Conservation (phyloP, 495 filamentous ascomycete species). For the Penicilliopsis zonata region DNA sequence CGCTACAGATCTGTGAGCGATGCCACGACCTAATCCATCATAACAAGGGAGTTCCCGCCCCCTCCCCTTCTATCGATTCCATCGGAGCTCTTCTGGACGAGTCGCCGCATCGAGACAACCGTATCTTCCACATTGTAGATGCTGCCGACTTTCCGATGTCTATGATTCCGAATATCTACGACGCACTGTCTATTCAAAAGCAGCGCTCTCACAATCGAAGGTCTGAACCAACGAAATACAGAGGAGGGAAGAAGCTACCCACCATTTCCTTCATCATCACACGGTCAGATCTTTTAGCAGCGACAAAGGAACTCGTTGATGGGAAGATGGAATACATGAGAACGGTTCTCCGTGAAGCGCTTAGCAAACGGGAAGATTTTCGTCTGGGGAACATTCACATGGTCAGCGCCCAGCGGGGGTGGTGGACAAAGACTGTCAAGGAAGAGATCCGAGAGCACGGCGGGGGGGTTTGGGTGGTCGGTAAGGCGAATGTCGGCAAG, state of each 20-base stretch:
- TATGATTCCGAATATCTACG: constrained; percentile 53
- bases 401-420: constrained; percentile 69
- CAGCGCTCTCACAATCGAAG: constrained; percentile 69
- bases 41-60: constrained; percentile 50
- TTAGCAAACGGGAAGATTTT: constrained; percentile 49
- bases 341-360: constrained; percentile 56
- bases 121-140: constrained; percentile 95
- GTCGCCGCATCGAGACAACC: constrained; percentile 77
- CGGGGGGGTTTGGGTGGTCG: constrained; percentile 92
- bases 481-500: constrained; percentile 96
- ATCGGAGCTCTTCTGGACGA: constrained; percentile 73
- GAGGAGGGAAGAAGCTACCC: constrained; percentile 45
- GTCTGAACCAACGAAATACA: constrained; percentile 48
- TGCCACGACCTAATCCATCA: constrained; percentile 77
- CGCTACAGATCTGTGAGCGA: constrained; percentile 58
- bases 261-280: constrained; percentile 80
- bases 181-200: constrained; percentile 45
- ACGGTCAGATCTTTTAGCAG: constrained; percentile 72
- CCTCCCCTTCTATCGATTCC: constrained; percentile 65
- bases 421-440: constrained; percentile 83
- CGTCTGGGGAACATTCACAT: constrained; percentile 74
- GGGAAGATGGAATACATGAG: constrained; percentile 70
- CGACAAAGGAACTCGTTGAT: constrained; percentile 69
- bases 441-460: constrained; percentile 69
- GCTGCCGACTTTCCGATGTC: constrained; percentile 96